phyloP scores from a whole-genome alignment of 768 basidiomycete genomes.

The Xerocomus spinulosus region DNA sequence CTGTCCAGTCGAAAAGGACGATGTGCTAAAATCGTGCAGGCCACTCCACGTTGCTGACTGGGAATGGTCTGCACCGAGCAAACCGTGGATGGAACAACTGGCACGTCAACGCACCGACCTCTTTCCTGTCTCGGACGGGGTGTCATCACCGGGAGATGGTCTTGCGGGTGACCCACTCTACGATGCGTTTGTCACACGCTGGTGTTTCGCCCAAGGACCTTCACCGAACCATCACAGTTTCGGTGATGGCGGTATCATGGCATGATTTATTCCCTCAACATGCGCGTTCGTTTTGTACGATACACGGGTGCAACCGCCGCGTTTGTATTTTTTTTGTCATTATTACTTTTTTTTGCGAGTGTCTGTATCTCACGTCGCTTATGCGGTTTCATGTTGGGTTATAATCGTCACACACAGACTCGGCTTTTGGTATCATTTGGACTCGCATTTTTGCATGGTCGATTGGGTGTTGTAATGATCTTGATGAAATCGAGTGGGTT shows the following conservation, averaged over 20 bases:
- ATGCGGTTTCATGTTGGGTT: not conserved
- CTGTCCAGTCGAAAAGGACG: not conserved
- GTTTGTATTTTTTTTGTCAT: too few relatives aligned
- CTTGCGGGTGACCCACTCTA: slow-evolving; percentile 37
- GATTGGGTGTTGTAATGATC: too few relatives aligned
- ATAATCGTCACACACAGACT: too few relatives aligned
- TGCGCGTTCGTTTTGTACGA: not conserved
- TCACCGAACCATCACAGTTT: slow-evolving; percentile 21
- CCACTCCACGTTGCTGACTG: slow-evolving; percentile 14
- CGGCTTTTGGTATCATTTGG: too few relatives aligned
- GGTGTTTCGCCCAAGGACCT: slow-evolving; percentile 60
- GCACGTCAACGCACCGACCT: slow-evolving; percentile 1
- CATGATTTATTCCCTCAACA: slow-evolving; percentile 2
- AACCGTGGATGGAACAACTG: not conserved
- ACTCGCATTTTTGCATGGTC: too few relatives aligned
- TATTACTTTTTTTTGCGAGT: not conserved
- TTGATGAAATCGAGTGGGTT: too few relatives aligned
- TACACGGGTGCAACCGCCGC: not conserved
- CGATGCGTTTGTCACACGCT: slow-evolving; percentile 58
- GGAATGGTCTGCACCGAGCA: slow-evolving; percentile 19
- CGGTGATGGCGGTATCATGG: slow-evolving; percentile 15
- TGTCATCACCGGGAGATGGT: not conserved
- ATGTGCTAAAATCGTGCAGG: not conserved
- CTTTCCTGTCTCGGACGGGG: slow-evolving; percentile 23
- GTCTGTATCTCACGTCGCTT: not conserved